Conservation (phyloP, 768 basidiomycete species). For the Tulasnella sp. region DNA sequence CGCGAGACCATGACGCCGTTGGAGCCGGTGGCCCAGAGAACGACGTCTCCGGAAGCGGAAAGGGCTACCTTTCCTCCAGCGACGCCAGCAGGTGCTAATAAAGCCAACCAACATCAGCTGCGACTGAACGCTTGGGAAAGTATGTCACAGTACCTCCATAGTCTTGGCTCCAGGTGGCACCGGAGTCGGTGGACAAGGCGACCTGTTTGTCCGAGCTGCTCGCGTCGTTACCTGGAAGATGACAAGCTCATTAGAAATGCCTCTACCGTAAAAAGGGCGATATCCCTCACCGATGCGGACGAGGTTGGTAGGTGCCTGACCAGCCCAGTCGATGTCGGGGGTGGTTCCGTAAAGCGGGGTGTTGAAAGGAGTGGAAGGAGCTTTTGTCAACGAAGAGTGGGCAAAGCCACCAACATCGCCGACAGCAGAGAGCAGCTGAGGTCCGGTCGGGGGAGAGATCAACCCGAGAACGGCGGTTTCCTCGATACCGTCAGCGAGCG, state of each 20-base stretch:
- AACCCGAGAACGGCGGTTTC: slow-evolving; percentile 47
- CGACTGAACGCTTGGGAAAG: background rate
- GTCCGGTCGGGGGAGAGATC: slow-evolving; percentile 49
- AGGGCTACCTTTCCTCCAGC: slow-evolving; percentile 27
- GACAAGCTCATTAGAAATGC: slow-evolving; percentile 31
- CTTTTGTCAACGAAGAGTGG: slow-evolving; percentile 32
- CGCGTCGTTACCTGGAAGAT: slow-evolving; percentile 10
- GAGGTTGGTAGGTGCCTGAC: slow-evolving; percentile 37
- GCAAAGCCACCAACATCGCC: slow-evolving; percentile 32
- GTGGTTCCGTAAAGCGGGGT: slow-evolving; percentile 32
- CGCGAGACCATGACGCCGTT: slow-evolving; percentile 45
- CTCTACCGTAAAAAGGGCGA: slow-evolving; percentile 33
- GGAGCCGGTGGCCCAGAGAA: slow-evolving; percentile 38
- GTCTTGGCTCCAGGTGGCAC: slow-evolving; percentile 44
- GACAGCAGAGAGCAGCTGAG: slow-evolving; percentile 30
- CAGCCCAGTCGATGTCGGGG: slow-evolving; percentile 44
- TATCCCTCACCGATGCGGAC: slow-evolving; percentile 34
- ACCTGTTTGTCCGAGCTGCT: slow-evolving; percentile 37
- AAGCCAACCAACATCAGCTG: background rate
- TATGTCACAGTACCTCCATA: slow-evolving; percentile 37
- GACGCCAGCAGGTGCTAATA: slow-evolving; percentile 25
- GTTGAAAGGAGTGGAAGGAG: slow-evolving; percentile 32
- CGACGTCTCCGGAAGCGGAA: slow-evolving; percentile 43
- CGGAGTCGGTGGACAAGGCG: slow-evolving; percentile 44
- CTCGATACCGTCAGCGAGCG: slow-evolving; percentile 53